These are phyloP conservation scores for Pythium rhizo-oryzae DNA, from an alignment of 352 stramenopile genomes.

Conservation along the genomic window DNA sequence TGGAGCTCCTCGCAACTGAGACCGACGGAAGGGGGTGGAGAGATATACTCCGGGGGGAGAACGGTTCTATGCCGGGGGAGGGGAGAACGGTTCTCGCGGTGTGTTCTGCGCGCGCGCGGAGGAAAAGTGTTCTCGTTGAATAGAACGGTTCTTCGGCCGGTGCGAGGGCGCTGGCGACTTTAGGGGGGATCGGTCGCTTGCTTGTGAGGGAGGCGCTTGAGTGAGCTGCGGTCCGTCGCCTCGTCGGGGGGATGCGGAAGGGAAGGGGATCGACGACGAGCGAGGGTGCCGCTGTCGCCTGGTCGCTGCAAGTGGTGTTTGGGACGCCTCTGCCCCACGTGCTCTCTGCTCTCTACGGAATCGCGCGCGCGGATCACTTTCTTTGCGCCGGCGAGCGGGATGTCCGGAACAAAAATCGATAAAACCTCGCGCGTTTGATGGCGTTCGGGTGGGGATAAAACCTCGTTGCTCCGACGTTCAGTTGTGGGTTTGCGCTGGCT, in stretches of 20 bases:
- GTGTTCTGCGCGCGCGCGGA: background rate
- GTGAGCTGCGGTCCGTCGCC: constrained; percentile 4
- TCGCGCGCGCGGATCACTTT: constrained; percentile 3
- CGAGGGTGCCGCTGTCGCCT: constrained; percentile 14
- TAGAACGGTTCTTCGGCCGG: background rate
- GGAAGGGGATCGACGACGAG: background rate
- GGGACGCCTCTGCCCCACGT: constrained; percentile 2
- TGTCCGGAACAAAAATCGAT: constrained; percentile 24
- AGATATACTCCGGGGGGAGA: background rate
- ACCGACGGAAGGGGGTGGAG: background rate
- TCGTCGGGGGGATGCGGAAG: constrained; percentile 8
- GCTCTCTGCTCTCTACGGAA: constrained; percentile 19
- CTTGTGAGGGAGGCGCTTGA: too few species aligned
- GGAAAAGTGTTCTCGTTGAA: background rate
- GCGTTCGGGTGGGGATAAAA: constrained; percentile 18
- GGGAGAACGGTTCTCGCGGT: background rate
- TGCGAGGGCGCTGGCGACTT: background rate
- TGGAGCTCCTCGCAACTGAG: background rate
- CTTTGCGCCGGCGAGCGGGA: constrained; percentile 12
- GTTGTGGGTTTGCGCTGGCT: constrained; percentile 10
- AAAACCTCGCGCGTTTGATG: constrained; percentile 17
- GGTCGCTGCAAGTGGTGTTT: constrained; percentile 12
- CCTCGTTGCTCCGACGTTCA: constrained; percentile 24
- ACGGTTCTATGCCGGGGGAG: background rate
- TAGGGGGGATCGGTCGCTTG: too few species aligned